These are phyloP conservation scores for Somion occarium DNA, from an alignment of 1,284 basidiomycete genomes.

Conservation along the genomic window DNA sequence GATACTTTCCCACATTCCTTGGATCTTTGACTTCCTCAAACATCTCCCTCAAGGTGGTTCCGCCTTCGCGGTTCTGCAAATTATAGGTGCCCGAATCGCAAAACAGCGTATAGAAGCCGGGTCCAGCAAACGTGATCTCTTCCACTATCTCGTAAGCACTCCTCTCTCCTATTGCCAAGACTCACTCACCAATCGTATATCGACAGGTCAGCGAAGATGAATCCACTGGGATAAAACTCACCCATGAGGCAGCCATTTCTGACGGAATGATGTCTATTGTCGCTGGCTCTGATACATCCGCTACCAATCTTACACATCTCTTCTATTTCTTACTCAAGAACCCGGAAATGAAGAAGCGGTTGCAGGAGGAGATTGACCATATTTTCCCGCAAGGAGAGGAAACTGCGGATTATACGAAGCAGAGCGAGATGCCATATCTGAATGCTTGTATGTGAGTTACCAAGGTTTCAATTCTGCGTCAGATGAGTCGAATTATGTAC, in stretches of 20 bases:
- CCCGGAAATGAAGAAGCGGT: constrained; percentile 9
- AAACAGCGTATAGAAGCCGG: constrained; percentile 1
- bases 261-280: constrained; percentile 14
- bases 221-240: constrained; percentile 6
- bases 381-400: constrained; percentile 12
- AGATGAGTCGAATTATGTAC: too few relatives aligned
- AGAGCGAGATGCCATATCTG: constrained; percentile 13
- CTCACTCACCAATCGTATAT: not conserved
- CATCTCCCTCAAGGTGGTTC: not conserved
- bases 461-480: not conserved
- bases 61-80: not conserved
- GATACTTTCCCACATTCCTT: constrained; percentile 11
- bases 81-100: not conserved
- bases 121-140: constrained; percentile 19
- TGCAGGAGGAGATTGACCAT: constrained; percentile 13
- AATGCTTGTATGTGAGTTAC: constrained; percentile 16
- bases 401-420: constrained; percentile 8
- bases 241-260: constrained; percentile 5
- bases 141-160: constrained; percentile 25
- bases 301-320: constrained; percentile 12
- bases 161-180: not conserved
- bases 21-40: constrained; percentile 7
- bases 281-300: constrained; percentile 16
- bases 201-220: constrained; percentile 13
- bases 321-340: constrained; percentile 15